A percentile compares a stretch with the other conserved stretches of the same genome.
These are phyloP conservation scores for Lablab purpureus DNA, from an alignment of 306 rosid species.

Conservation along the genomic window DNA sequence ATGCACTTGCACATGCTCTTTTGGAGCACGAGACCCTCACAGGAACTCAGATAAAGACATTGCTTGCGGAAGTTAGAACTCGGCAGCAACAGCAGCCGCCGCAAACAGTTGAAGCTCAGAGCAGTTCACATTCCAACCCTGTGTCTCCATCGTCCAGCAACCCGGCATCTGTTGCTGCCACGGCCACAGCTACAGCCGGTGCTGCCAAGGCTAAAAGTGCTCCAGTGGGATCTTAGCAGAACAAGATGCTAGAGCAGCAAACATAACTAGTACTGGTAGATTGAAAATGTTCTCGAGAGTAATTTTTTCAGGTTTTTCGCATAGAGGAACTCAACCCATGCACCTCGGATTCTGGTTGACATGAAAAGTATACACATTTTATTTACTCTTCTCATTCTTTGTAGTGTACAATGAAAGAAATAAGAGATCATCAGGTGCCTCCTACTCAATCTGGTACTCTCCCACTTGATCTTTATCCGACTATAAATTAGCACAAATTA, in stretches of 20 bases:
- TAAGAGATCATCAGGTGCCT: background rate
- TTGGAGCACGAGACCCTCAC: constrained; percentile 80
- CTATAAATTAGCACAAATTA: background rate
- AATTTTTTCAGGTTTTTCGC: constrained; percentile 43
- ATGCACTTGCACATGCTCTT: constrained; percentile 85
- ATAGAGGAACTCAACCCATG: constrained; percentile 33
- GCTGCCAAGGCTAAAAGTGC: constrained; percentile 59
- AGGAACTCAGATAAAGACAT: constrained; percentile 70
- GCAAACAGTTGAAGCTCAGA: constrained; percentile 50
- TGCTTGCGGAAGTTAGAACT: constrained; percentile 66
- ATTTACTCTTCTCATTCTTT: background rate
- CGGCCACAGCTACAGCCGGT: constrained; percentile 63
- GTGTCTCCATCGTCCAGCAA: constrained; percentile 15
- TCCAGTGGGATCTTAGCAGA: constrained; percentile 68
- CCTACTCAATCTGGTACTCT: background rate
- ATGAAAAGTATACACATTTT: background rate
- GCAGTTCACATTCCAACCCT: constrained; percentile 59
- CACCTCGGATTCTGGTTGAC: background rate
- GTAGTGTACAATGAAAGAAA: background rate
- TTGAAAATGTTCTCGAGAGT: constrained; percentile 64
- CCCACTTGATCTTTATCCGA: background rate
- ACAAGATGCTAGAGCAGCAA: constrained; percentile 9
- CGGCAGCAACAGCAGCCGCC: constrained; percentile 36
- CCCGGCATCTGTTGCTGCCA: constrained; percentile 15
- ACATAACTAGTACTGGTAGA: constrained; percentile 17